Conservation (phyloP, 192 early-diverging fungal species). For the Cetraspora pellucida region DNA sequence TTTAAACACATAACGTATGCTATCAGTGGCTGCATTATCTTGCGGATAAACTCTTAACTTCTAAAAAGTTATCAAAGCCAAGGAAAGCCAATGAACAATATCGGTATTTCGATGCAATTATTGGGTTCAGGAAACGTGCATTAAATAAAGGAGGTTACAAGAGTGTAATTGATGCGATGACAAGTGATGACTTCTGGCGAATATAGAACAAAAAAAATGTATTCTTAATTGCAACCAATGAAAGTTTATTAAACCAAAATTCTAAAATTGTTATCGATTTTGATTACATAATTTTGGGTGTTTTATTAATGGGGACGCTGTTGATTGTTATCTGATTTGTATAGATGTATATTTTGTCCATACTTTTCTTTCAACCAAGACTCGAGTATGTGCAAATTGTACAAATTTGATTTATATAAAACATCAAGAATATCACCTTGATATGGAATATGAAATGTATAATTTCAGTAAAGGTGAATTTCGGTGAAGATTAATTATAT, state of each 20-base stretch:
- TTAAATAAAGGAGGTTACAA: conserved; percentile 10
- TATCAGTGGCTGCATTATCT: conserved; percentile 55
- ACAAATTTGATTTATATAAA: conserved; percentile 25
- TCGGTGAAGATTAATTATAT: background rate
- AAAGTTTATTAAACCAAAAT: too few species aligned
- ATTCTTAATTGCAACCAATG: too few species aligned
- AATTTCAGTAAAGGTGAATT: too few species aligned
- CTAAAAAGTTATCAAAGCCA: conserved; percentile 38
- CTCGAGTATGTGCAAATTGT: conserved; percentile 11
- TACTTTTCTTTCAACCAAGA: conserved; percentile 4
- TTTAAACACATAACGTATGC: background rate
- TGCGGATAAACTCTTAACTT: conserved; percentile 48
- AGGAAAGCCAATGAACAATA: conserved; percentile 8
- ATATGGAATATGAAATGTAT: too few species aligned
- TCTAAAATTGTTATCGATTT: too few species aligned
- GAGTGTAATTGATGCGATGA: conserved; percentile 5
- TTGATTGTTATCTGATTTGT: background rate
- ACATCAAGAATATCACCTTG: conserved; percentile 4
- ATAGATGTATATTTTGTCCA: background rate
- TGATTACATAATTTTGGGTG: too few species aligned
- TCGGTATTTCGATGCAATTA: conserved; percentile 7
- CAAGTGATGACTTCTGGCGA: background rate
- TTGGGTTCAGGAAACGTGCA: background rate
- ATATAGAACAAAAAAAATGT: background rate
- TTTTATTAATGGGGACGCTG: too few species aligned